phyloP scores from a whole-genome alignment of 2,329 filamentous ascomycete species.

The Endothia cerciana region DNA sequence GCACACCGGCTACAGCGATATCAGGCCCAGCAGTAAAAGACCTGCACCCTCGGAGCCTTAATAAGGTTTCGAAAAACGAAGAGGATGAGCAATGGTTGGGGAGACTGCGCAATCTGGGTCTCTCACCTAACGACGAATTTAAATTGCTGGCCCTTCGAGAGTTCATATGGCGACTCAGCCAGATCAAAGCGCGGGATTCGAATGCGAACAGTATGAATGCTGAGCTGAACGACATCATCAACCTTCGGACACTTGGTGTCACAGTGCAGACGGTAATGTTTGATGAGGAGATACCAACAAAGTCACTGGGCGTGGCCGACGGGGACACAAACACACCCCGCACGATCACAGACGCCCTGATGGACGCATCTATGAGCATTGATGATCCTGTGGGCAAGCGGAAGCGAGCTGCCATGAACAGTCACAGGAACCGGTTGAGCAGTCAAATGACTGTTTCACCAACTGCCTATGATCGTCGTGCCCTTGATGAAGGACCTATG shows the following conservation, averaged over 20 bases:
- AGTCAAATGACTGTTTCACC: constrained; percentile 43
- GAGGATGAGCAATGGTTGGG: constrained; percentile 95
- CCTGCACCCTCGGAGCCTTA: constrained; percentile 59
- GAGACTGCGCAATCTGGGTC: constrained; percentile 80
- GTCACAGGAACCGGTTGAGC: constrained; percentile 50
- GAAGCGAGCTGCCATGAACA: constrained; percentile 55
- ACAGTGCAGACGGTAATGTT: constrained; percentile 91
- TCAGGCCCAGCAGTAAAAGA: constrained; percentile 61
- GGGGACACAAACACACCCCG: constrained; percentile 56
- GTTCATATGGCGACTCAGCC: constrained; percentile 86
- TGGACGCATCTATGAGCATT: constrained; percentile 90
- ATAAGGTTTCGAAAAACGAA: constrained; percentile 74
- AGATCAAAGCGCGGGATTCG: constrained; percentile 65
- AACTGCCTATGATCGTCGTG: constrained; percentile 42
- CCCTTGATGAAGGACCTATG: constrained; percentile 35
- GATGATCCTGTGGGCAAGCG: constrained; percentile 66
- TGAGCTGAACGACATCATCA: constrained; percentile 71
- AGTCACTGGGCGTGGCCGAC: constrained; percentile 39
- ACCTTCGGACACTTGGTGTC: constrained; percentile 74
- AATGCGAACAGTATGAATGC: constrained; percentile 39
- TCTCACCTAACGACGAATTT: constrained; percentile 81
- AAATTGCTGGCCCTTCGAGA: constrained; percentile 86
- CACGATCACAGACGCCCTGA: constrained; percentile 86
- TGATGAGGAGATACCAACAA: constrained; percentile 69
- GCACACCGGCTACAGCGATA: constrained; percentile 61